Base-by-base conservation (phyloP, 1,284 basidiomycete genomes). In the Cutaneotrichosporon cyanovorans region DNA sequence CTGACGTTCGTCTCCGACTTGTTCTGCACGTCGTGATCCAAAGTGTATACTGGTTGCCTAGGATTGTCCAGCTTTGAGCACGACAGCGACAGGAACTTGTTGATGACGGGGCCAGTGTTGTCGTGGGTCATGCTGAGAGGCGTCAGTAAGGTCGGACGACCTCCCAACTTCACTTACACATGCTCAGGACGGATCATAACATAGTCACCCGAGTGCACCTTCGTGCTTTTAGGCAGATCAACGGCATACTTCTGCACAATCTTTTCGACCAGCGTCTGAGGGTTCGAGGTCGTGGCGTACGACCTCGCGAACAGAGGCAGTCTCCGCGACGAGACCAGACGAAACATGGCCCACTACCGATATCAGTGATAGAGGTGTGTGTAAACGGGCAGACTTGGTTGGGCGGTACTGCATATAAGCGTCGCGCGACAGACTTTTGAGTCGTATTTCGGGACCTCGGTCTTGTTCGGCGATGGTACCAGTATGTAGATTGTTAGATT, bases 11-110 rank as follows among this genome's bases (percentile, higher is more conserved):
- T 93, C n/a, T 80, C 69, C 0, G 88, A 84, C 66, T 86, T 87
- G 75, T 99, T 99, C 71, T 98, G 93, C 0, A 98, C 91, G 65
- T 99, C 95, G 71, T 99, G 93, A 68, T 98, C 93, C 34, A 99
- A 80, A 2, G 93, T 92, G 74, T 96, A 97, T 31, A 98, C 91
- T 4, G 87, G 84, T 56, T 68, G 68, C 38, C 75, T 77, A 3
- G 86, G 81, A 65, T 93, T 82, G 58, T 83, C 77, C 56, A 98
- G 84, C 56, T 79, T 81, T 6, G 83, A 91, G 40, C 90, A 93
- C 18, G 90, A 89, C 55, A 98, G 90, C 6, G 90, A 90, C 52
- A 87, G 85, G 77, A 98, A 99, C 72, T 93, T 93, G 65, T 85
- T 84, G 54, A 98, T 95, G 58, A 97, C 92, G 3, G 93, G 93